phyloP scores from a whole-genome alignment of 768 basidiomycete genomes.

The Tricholoma saponaceum region DNA sequence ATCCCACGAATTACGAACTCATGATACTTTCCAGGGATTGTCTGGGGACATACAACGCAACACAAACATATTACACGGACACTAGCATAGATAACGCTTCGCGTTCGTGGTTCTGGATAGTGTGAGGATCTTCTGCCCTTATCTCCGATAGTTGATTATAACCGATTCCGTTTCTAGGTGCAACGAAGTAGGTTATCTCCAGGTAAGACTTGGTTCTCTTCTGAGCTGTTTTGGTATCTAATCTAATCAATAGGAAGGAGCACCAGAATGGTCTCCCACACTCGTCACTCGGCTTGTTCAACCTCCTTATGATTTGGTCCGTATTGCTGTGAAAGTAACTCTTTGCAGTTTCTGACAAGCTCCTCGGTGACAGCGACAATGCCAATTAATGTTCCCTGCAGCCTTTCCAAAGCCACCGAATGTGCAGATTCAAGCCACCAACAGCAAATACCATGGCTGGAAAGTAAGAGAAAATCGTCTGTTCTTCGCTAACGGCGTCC shows the following conservation, averaged over 20 bases:
- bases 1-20: not conserved
- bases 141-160: constrained; percentile 1
- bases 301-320: constrained; percentile 51
- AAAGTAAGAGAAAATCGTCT: constrained; percentile 50
- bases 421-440: constrained; percentile 39
- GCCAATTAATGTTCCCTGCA: constrained; percentile 60
- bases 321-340: constrained; percentile 9
- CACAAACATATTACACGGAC: constrained; percentile 45
- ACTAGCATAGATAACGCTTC: constrained; percentile 48
- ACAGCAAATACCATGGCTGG: constrained; percentile 59
- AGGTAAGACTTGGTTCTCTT: constrained; percentile 23
- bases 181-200: constrained; percentile 63
- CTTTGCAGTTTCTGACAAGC: not conserved
- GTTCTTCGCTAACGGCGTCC: constrained; percentile 67
- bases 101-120: constrained; percentile 73
- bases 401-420: constrained; percentile 46
- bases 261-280: constrained; percentile 34
- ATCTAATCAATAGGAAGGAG: constrained; percentile 31
- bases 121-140: constrained; percentile 31
- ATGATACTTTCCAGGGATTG: constrained; percentile 26
- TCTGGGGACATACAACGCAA: constrained; percentile 39
- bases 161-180: constrained; percentile 38
- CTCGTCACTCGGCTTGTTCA: constrained; percentile 54
- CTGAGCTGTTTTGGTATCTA: not conserved
- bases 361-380: constrained; percentile 50